Evolutionary conservation across 2,329 filamentous ascomycete species (phyloP).

Genomic region (Rosellinia necatrix): DNA sequence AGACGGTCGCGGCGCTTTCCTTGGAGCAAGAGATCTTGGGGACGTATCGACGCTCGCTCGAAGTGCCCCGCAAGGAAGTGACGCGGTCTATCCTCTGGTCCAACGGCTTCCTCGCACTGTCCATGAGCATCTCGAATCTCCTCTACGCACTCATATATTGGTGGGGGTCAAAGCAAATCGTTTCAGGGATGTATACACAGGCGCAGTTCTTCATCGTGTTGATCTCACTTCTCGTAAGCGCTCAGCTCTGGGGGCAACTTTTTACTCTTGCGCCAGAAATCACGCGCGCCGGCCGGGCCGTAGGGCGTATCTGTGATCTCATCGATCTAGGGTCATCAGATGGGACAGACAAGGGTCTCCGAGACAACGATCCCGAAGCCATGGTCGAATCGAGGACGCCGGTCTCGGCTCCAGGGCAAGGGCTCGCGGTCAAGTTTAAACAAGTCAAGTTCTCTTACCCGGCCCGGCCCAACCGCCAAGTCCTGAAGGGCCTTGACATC

Average conservation of each 20-base stretch:
- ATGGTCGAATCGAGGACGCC: constrained; percentile 32
- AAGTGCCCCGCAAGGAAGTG: constrained; percentile 59
- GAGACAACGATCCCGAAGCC: constrained; percentile 36
- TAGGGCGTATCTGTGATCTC: constrained; percentile 59
- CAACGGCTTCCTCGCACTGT: constrained; percentile 64
- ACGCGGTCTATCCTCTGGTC: constrained; percentile 53
- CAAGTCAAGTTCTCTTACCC: constrained; percentile 66
- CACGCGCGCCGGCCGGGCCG: constrained; percentile 67
- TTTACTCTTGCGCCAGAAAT: constrained; percentile 77
- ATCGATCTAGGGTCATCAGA: constrained; percentile 49
- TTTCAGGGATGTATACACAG: constrained; percentile 64
- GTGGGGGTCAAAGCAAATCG: constrained; percentile 76
- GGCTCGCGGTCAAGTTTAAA: constrained; percentile 54
- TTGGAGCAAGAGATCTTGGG: constrained; percentile 56
- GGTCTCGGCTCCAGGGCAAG: constrained; percentile 25
- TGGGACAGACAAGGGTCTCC: constrained; percentile 14
- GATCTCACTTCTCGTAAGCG: constrained; percentile 71
- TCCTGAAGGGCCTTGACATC: constrained; percentile 49
- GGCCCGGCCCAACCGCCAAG: constrained; percentile 57
- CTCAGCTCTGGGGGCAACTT: constrained; percentile 74
- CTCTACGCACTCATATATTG: constrained; percentile 79
- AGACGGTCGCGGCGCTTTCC: constrained; percentile 63
- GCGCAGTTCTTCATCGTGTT: constrained; percentile 78
- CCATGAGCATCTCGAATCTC: constrained; percentile 65
- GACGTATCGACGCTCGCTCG: constrained; percentile 58